Evolutionary conservation across 495 filamentous ascomycete genomes (phyloP), one percentile per base, ranked within the genome.

Genomic region (Daldinia childiae): DNA sequence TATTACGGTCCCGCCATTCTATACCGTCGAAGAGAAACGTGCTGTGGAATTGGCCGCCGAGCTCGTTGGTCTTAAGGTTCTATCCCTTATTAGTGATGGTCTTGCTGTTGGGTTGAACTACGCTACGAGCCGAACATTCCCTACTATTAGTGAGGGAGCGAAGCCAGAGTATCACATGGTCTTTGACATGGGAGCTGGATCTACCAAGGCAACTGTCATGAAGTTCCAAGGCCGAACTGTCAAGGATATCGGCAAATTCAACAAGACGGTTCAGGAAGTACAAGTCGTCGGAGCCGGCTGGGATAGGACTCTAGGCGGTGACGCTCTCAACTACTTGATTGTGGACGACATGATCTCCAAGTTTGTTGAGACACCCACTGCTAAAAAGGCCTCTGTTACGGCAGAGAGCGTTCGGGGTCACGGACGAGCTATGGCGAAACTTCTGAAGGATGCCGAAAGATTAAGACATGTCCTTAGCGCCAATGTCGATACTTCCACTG

Each of bases 171-270:
- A 91, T 74, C 93, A 99, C 77, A 84, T 99, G 76, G 88, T 99
- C 17, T 98, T 93, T 72, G 96, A 99, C 74, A 98, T 98, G 94
- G 95, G 95, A 65, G 95, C 95, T 74, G 95, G 95, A 8, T 97
- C 93, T n/a, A 93, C 96, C 15, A 97, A 93, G 64, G 95, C 95
- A n/a, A 96, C 94, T 7, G 84, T 99, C 17, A 76, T 99, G 77
- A 91, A 88, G 73, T 97, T 98, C 83, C 94, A 97, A 77, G 92
- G 91, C 75, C 88, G 89, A 71, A 90, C 85, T 6, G 92, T 98
- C 54, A 99, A 98, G 83, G 94, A 97, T 76, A 82, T 96, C 64
- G 94, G 95, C 50, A 91, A 90, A 73, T 96, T 88, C 86, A 99
- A 97, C 83, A 99, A 99, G 85, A 97, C 94, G 12, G 80, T 98